Base-by-base conservation (phyloP, 2,329 filamentous ascomycete species). In the Xylariomycetidae sp. region DNA sequence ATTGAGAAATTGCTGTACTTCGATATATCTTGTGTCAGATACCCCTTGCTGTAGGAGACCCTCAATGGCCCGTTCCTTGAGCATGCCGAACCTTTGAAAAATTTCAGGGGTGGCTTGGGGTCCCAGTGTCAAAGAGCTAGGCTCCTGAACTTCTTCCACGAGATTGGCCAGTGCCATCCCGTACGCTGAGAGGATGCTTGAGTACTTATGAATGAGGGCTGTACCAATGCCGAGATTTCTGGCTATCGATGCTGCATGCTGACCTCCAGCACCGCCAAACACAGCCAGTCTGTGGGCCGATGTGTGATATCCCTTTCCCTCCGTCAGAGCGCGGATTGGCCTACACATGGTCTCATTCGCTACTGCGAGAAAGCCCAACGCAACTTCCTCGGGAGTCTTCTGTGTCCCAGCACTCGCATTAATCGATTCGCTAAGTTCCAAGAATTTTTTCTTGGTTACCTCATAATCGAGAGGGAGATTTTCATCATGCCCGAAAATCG, bases 301-400 rank as follows among this genome's bases (percentile, higher is more conserved):
- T 23, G 20, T 23, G n/a, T 23, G 8, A 23, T 8, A 23, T n/a
- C 20, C 10, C 28, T 30, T 19, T 25, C 18, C 19, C 12, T 17
- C 29, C 49, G 50, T 18, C 48, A 50, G 0, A 54, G 50, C 6
- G 49, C 85, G 72, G 40, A 89, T 88, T 0, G 85, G 85, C 18
- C 84, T 67, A 4, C 78, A 80, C 82, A 88, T 87, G 0, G 81
- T 78, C 57, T 85, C 82, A 43, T 87, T 87, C 3, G 83, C 82
- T 27, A 88, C 80, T 40, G 83, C 78, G 50, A 88, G 71, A 48
- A 87, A 87, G 0, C 84, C 85, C 41, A 80, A 78, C 0, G 84
- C 83, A 25, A 66, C 56, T 12, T 63, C 59, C 27, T 64, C 56
- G 0, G 54, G 30, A 0, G 58, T 56, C n/a, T 23, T 23, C 20